Evolutionary conservation across 805 yeast genomes (phyloP).

Genomic region (Hagleromyces aurorensis): DNA sequence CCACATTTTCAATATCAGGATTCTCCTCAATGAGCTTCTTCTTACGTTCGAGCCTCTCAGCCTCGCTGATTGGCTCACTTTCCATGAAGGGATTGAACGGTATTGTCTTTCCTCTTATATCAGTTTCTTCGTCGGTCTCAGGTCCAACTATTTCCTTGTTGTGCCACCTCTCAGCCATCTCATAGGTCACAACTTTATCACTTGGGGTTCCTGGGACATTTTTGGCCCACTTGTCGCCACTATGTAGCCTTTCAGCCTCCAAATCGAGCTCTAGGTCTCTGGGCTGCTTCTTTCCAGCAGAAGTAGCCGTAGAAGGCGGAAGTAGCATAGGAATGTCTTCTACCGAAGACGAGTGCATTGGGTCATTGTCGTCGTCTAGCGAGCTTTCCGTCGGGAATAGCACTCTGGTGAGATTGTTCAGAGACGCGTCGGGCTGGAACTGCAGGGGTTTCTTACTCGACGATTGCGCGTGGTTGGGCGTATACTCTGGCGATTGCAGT

Average conservation of each 20-base stretch:
- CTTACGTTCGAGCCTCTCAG: constrained; percentile 11
- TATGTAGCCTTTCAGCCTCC: constrained; percentile 12
- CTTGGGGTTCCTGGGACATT: constrained; percentile 32
- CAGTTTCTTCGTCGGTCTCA: constrained; percentile 8
- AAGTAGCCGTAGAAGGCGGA: constrained; percentile 17
- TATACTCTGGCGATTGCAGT: constrained; percentile 28
- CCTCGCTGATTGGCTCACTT: constrained; percentile 8
- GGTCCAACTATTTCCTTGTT: constrained; percentile 15
- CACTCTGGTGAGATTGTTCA: constrained; percentile 19
- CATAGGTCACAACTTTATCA: constrained; percentile 28
- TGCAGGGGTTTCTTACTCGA: constrained; percentile 9
- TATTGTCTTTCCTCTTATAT: constrained; percentile 1
- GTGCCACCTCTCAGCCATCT: constrained; percentile 31
- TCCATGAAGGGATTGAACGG: constrained; percentile 13
- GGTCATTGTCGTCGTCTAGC: constrained; percentile 3
- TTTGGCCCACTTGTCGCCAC: constrained; percentile 11
- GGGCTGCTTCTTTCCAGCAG: constrained; percentile 10
- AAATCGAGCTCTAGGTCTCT: constrained; percentile 2
- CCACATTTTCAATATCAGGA: constrained; percentile 20
- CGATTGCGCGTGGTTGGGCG: constrained; percentile 19
- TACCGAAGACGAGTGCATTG: neutral
- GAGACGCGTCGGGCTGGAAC: constrained; percentile 7
- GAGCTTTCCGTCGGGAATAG: constrained; percentile 17
- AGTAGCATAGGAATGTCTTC: constrained; percentile 6
- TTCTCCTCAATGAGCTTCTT: constrained; percentile 10